These are phyloP conservation scores for Tulasnella sp. DNA, from an alignment of 768 basidiomycete species.

Conservation along the genomic window DNA sequence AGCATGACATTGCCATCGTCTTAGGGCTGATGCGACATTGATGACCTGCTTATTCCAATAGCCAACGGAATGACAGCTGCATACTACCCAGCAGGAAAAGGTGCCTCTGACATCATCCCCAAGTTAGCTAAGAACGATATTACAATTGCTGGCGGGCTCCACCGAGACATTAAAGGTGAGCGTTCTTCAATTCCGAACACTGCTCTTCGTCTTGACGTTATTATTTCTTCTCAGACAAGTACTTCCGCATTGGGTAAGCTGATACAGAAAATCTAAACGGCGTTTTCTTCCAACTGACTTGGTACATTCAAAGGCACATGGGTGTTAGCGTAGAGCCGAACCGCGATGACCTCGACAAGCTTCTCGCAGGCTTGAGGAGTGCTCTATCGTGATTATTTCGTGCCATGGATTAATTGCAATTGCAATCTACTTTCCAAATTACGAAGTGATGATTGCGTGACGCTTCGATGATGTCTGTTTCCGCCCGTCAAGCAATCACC, in stretches of 20 bases:
- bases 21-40: not conserved
- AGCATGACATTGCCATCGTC: not conserved
- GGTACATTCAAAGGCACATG: slow-evolving; percentile 58
- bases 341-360: slow-evolving; percentile 65
- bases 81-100: slow-evolving; percentile 76
- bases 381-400: not conserved
- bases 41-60: not conserved
- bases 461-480: too few relatives aligned
- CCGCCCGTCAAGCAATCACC: slow-evolving; percentile 4
- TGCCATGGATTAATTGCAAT: not conserved
- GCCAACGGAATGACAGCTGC: slow-evolving; percentile 97
- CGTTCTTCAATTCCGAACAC: slow-evolving; percentile 12
- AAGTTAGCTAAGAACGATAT: slow-evolving; percentile 60
- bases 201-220: not conserved
- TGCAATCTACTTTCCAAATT: not conserved
- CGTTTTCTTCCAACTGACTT: not conserved
- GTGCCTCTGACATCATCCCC: slow-evolving; percentile 65
- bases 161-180: slow-evolving; percentile 71
- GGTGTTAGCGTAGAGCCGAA: slow-evolving; percentile 60
- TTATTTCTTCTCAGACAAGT: slow-evolving; percentile 45
- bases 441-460: too few relatives aligned
- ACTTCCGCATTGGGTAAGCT: slow-evolving; percentile 79
- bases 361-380: slow-evolving; percentile 33
- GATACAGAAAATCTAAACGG: not conserved
- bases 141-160: slow-evolving; percentile 81